phyloP scores from a whole-genome alignment of 2,329 filamentous ascomycete species.

The Nemania serpens region DNA sequence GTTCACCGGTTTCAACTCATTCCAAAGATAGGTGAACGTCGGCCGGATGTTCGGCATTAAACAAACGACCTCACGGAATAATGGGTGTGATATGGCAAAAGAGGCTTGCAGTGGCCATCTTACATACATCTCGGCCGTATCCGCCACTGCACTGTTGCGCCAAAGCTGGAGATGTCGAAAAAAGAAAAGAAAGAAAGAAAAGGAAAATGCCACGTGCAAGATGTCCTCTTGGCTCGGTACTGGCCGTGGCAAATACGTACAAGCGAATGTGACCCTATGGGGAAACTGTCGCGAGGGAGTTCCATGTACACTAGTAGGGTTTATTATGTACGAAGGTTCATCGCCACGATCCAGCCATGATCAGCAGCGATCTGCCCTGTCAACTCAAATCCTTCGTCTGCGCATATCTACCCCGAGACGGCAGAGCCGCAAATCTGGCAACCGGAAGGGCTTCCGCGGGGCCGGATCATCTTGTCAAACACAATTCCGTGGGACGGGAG shows the following conservation, averaged over 20 bases:
- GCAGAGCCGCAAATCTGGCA: slow-evolving; percentile 24
- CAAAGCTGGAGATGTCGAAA: not conserved
- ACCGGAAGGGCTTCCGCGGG: slow-evolving; percentile 23
- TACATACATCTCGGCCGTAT: not conserved
- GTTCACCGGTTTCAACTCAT: too few relatives aligned
- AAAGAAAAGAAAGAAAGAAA: not conserved
- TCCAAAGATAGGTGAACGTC: too few relatives aligned
- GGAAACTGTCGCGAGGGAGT: not conserved
- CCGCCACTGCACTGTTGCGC: not conserved
- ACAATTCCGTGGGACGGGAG: slow-evolving; percentile 7
- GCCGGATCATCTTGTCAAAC: slow-evolving; percentile 18
- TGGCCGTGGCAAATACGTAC: not conserved
- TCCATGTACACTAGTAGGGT: not conserved
- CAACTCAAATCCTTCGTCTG: not conserved
- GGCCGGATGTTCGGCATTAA: too few relatives aligned
- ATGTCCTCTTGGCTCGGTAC: not conserved
- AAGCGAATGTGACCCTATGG: not conserved
- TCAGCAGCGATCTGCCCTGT: not conserved
- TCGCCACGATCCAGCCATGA: not conserved
- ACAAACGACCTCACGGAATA: too few relatives aligned
- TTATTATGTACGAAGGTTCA: not conserved
- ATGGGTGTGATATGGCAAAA: slow-evolving; percentile 14
- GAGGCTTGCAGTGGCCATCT: slow-evolving; percentile 11
- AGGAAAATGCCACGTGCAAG: slow-evolving; percentile 7
- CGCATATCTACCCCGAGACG: slow-evolving; percentile 2